Percentiles rank a stretch among this genome's conserved stretches.
Conservation (phyloP, 1,284 basidiomycete genomes). For the Tylopilus orsonianus region DNA sequence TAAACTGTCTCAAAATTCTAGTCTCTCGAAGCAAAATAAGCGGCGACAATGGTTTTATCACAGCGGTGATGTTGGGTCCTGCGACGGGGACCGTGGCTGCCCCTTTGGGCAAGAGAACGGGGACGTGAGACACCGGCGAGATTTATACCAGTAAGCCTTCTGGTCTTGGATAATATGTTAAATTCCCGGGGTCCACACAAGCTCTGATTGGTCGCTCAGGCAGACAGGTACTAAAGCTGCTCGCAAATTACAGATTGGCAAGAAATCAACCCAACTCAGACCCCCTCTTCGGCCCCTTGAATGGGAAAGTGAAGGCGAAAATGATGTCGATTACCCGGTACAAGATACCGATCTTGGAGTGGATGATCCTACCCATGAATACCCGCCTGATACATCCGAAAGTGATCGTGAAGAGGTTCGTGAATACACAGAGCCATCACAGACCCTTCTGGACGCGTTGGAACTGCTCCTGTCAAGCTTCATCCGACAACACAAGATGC, state of each 20-base stretch:
- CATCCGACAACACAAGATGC: conserved; percentile 23
- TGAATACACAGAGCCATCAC: conserved; percentile 16
- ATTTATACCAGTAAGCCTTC: conserved; percentile 14
- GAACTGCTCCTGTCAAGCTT: conserved; percentile 18
- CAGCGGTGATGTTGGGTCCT: conserved; percentile 10
- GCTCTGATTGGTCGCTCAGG: conserved; percentile 4
- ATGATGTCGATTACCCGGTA: neutral
- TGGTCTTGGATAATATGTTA: neutral
- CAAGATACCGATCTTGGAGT: conserved; percentile 5
- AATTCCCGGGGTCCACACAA: conserved; percentile 4
- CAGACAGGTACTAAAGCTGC: conserved; percentile 12
- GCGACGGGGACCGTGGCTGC: neutral
- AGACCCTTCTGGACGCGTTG: conserved; percentile 24
- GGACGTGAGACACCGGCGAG: neutral
- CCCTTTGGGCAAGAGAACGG: neutral
- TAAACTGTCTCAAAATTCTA: conserved; percentile 1
- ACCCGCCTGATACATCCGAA: conserved; percentile 12
- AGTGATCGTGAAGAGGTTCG: conserved; percentile 4
- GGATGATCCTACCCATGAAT: conserved; percentile 3
- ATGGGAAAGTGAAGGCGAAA: conserved; percentile 10
- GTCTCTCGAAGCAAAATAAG: conserved; percentile 2
- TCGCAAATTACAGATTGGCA: conserved; percentile 10
- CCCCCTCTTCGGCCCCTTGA: neutral
- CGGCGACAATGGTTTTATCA: conserved; percentile 27
- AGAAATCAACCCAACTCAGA: conserved; percentile 6